Percentiles rank a stretch among this genome's conserved stretches.
These are phyloP conservation scores for Austroboletus eburneus DNA, from an alignment of 768 basidiomycete species.

Conservation along the genomic window DNA sequence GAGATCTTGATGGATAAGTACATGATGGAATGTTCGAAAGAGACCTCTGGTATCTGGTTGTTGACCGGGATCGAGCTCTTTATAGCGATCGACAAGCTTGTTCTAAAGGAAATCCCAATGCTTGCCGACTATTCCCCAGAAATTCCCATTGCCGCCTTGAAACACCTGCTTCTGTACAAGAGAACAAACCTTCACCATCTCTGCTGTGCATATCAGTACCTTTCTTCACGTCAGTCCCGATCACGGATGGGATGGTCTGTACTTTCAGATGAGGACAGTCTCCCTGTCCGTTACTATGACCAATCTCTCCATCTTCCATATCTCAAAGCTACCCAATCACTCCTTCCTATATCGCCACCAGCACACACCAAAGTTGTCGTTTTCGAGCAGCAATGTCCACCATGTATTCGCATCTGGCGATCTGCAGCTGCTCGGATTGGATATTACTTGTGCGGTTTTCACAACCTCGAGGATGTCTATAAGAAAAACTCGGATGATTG, in stretches of 20 bases:
- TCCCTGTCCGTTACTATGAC: conserved; percentile 13
- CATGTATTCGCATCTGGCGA: conserved; percentile 37
- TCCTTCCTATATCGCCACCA: too few relatives aligned
- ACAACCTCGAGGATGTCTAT: too few relatives aligned
- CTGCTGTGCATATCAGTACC: conserved; percentile 25
- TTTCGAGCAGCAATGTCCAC: conserved; percentile 39
- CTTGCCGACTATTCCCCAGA: conserved; percentile 31
- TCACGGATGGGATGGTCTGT: conserved; percentile 24
- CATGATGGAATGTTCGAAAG: conserved; percentile 21
- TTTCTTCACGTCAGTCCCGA: too few relatives aligned
- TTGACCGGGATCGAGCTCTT: conserved; percentile 32
- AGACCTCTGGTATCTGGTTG: too few relatives aligned
- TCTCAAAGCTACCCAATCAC: conserved; percentile 22
- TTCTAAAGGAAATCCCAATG: conserved; percentile 20
- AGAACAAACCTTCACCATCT: conserved; percentile 28
- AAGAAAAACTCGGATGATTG: too few relatives aligned
- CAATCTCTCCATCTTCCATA: conserved; percentile 17
- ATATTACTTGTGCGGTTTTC: conserved; percentile 13
- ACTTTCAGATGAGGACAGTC: conserved; percentile 21
- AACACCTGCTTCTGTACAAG: conserved; percentile 26
- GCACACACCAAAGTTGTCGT: conserved; percentile 25
- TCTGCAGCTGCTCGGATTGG: conserved; percentile 31
- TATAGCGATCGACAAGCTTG: conserved; percentile 30
- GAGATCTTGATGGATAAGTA: conserved; percentile 24
- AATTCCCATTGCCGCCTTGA: conserved; percentile 16